Percentiles rank a stretch among this genome's conserved stretches.
Conservation (phyloP, 768 basidiomycete species). For the Lentinula lateritia region DNA sequence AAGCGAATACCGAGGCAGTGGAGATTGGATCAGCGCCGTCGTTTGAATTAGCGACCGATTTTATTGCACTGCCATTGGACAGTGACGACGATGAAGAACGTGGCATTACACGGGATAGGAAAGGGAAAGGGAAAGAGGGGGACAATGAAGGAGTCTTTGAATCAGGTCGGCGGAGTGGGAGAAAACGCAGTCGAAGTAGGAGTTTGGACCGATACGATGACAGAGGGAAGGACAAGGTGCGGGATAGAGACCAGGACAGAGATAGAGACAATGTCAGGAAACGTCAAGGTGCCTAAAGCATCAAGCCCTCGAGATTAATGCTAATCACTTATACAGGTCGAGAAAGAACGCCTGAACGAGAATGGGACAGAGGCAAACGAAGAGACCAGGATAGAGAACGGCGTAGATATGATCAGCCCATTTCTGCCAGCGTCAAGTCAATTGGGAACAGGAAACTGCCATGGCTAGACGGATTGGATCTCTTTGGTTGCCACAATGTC, state of each 20-base stretch:
- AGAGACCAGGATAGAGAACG: slow-evolving; percentile 16
- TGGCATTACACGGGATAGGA: not conserved
- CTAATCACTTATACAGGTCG: not conserved
- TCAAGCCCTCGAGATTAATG: not conserved
- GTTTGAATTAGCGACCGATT: slow-evolving; percentile 22
- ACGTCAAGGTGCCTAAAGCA: not conserved
- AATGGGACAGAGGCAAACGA: slow-evolving; percentile 28
- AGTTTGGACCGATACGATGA: slow-evolving; percentile 6
- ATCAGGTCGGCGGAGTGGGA: not conserved
- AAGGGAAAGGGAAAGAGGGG: not conserved
- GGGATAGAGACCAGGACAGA: slow-evolving; percentile 11
- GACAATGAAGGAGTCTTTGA: not conserved
- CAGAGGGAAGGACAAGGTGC: slow-evolving; percentile 13
- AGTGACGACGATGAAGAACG: slow-evolving; percentile 14
- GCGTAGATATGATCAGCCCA: slow-evolving; percentile 7
- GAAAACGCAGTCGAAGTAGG: not conserved
- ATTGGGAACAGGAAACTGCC: slow-evolving; percentile 25
- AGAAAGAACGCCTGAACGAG: slow-evolving; percentile 21
- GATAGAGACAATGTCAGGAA: not conserved
- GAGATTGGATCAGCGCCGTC: not conserved
- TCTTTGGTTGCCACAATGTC: slow-evolving; percentile 70
- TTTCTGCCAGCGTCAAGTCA: not conserved
- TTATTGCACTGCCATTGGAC: slow-evolving; percentile 18
- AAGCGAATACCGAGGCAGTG: not conserved
- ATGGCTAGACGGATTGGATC: slow-evolving; percentile 69